These are phyloP conservation scores for Boletus pseudo-olivaceus DNA, from an alignment of 768 basidiomycete genomes.

Conservation along the genomic window DNA sequence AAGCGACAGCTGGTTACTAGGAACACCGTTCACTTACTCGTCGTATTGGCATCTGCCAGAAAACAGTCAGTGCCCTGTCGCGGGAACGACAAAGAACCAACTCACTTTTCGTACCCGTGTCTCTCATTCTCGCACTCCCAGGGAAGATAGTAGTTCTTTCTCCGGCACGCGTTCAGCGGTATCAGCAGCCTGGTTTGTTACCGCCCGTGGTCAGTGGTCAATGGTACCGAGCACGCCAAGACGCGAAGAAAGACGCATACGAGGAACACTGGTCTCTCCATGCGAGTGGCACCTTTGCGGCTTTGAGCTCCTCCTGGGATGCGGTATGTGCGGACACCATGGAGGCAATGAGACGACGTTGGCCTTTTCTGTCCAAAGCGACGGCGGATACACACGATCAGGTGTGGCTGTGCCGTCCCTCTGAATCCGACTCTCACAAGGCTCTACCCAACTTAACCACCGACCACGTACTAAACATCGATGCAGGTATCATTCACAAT, in stretches of 20 bases:
- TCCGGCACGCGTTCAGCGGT: slow-evolving; percentile 84
- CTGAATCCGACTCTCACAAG: no score
- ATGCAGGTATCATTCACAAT: neutral
- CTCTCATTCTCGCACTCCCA: slow-evolving; percentile 93
- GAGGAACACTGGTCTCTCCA: slow-evolving; percentile 92
- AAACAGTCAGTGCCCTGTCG: slow-evolving; percentile 4
- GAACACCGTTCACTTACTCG: slow-evolving; percentile 57
- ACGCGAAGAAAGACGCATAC: slow-evolving; percentile 45
- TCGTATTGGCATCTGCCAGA: slow-evolving; percentile 85
- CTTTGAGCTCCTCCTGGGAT: slow-evolving; percentile 79
- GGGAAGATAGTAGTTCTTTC: slow-evolving; percentile 72
- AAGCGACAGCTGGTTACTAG: neutral
- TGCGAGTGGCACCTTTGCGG: slow-evolving; percentile 66
- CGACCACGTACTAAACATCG: neutral
- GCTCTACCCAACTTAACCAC: no score
- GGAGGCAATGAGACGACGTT: slow-evolving; percentile 1
- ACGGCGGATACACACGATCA: neutral
- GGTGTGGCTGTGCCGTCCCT: slow-evolving; percentile 19
- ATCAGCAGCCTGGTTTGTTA: slow-evolving; percentile 61
- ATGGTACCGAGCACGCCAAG: no score
- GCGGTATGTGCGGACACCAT: slow-evolving; percentile 79
- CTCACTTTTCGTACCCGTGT: slow-evolving; percentile 82
- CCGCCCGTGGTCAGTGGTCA: neutral
- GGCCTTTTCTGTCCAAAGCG: neutral
- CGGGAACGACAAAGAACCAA: neutral